phyloP scores from a whole-genome alignment of 805 yeast species.

The Candida sithepensis region DNA sequence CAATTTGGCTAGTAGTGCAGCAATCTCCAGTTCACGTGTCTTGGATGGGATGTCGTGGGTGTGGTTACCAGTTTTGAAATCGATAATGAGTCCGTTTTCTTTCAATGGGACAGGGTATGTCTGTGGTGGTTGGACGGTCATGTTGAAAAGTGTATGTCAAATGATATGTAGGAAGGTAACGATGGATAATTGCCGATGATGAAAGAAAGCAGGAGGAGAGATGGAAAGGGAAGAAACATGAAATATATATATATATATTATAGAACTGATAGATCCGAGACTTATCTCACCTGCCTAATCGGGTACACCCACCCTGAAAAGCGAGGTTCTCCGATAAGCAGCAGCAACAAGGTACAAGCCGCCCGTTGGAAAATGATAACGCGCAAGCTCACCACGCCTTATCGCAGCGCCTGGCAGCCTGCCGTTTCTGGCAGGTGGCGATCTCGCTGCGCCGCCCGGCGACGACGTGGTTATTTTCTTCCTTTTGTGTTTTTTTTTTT shows the following conservation, averaged over 20 bases:
- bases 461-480: not conserved
- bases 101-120: conserved; percentile 20
- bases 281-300: too few species aligned
- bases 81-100: conserved; percentile 17
- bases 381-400: too few species aligned
- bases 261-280: not conserved
- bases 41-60: conserved; percentile 21
- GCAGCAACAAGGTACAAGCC: not conserved
- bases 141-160: too few species aligned
- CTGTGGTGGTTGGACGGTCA: conserved; percentile 14
- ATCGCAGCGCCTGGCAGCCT: not conserved
- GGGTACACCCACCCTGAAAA: too few species aligned
- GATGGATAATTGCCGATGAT: not conserved
- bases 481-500: not conserved
- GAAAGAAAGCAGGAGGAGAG: not conserved
- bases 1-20: conserved; percentile 12
- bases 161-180: not conserved
- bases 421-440: not conserved
- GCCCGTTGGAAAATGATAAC: too few species aligned
- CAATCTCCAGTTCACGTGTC: conserved; percentile 24
- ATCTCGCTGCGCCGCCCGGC: not conserved
- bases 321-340: too few species aligned
- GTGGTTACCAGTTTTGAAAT: conserved; percentile 15
- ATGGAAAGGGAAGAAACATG: not conserved
- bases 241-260: too few species aligned